These are phyloP conservation scores for Chalciporus pseudorubinellus DNA, from an alignment of 768 basidiomycete genomes.

Conservation along the genomic window DNA sequence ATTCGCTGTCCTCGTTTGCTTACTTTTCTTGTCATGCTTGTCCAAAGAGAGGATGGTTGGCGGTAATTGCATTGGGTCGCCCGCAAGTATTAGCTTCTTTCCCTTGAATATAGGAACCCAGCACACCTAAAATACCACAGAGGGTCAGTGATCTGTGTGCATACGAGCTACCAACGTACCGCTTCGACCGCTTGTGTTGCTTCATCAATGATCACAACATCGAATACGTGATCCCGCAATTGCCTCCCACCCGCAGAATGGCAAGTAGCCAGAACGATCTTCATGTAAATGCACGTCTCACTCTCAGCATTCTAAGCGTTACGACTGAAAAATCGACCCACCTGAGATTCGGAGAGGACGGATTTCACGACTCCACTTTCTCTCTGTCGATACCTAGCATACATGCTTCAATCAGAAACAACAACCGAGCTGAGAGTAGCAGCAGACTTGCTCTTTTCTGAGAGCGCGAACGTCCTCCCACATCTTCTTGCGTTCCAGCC, in stretches of 20 bases:
- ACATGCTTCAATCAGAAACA: not conserved
- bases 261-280: slow-evolving; percentile 92
- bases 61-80: slow-evolving; percentile 94
- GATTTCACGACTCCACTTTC: slow-evolving; percentile 82
- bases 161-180: slow-evolving; percentile 41
- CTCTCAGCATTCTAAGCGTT: too few relatives aligned
- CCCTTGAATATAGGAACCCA: slow-evolving; percentile 96
- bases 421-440: not conserved
- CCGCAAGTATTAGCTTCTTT: slow-evolving; percentile 85
- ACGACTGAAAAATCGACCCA: slow-evolving; percentile 19
- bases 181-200: slow-evolving; percentile 97
- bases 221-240: slow-evolving; percentile 74
- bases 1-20: slow-evolving; percentile 2
- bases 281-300: not conserved
- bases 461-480: slow-evolving; percentile 87
- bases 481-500: slow-evolving; percentile 73
- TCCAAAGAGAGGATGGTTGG: slow-evolving; percentile 82
- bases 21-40: slow-evolving; percentile 35
- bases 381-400: slow-evolving; percentile 75
- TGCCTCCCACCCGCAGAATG: slow-evolving; percentile 90
- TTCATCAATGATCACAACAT: slow-evolving; percentile 95
- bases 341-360: slow-evolving; percentile 79
- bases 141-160: not conserved
- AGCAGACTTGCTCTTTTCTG: slow-evolving; percentile 74
- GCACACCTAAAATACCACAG: slow-evolving; percentile 46